These are phyloP conservation scores for Malassezia obtusa DNA, from an alignment of 1,284 basidiomycete species.

Conservation along the genomic window DNA sequence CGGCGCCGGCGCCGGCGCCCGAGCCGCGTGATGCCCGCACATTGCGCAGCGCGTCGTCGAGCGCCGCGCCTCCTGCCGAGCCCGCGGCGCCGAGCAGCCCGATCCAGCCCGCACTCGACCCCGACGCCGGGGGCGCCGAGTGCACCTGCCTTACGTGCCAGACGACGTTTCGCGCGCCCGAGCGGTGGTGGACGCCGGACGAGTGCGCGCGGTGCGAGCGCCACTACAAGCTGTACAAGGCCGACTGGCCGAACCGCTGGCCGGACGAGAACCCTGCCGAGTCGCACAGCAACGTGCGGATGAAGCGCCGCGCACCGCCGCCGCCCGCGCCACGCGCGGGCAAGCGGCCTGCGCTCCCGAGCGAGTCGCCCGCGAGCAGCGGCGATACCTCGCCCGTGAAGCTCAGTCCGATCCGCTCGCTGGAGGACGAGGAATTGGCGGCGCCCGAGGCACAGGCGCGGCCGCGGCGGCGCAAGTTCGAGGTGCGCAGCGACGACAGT, in stretches of 20 bases:
- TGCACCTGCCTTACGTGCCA: constrained; percentile 42
- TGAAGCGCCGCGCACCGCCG: background rate
- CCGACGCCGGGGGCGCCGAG: constrained; percentile 25
- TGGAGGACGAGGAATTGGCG: background rate
- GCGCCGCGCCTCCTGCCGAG: background rate
- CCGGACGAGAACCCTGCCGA: constrained; percentile 15
- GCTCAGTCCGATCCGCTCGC: constrained; percentile 21
- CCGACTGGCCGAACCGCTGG: constrained; percentile 36
- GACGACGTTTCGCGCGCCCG: constrained; percentile 36
- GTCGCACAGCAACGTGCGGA: constrained; percentile 9
- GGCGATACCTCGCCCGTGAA: constrained; percentile 15
- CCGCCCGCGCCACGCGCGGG: background rate
- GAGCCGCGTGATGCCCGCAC: background rate
- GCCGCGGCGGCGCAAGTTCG: background rate
- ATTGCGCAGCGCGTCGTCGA: background rate
- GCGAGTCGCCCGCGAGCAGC: background rate
- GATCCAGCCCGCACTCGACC: constrained; percentile 20
- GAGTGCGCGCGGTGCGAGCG: constrained; percentile 45
- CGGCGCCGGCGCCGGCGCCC: background rate
- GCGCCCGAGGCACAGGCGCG: background rate
- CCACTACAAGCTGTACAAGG: constrained; percentile 46
- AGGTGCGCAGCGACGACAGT: constrained; percentile 11
- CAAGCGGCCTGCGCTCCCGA: background rate
- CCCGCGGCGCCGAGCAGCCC: background rate
- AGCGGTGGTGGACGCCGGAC: constrained; percentile 46